A percentile compares a stretch with the other conserved stretches of the same genome.
phyloP scores from a whole-genome alignment of 2,329 filamentous ascomycete species.

The Coniosporium uncinatum region DNA sequence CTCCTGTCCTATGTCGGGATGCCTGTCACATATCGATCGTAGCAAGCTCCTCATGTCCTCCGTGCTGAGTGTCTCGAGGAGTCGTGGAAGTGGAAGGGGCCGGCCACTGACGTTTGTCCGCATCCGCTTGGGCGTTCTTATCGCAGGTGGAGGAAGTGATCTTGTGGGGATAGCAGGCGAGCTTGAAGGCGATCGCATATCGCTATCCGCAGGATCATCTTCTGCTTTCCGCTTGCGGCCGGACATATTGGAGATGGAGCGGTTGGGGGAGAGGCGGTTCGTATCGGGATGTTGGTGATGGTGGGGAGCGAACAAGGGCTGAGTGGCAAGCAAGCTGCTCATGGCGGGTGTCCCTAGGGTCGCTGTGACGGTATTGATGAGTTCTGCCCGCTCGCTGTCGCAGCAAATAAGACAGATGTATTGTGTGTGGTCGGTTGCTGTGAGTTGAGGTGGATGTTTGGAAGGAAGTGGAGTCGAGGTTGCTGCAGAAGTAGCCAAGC shows the following conservation, averaged over 20 bases:
- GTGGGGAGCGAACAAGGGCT: conserved; percentile 54
- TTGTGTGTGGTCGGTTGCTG: no score
- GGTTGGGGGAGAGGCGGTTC: conserved; percentile 49
- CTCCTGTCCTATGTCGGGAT: conserved; percentile 81
- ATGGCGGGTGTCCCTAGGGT: conserved; percentile 32
- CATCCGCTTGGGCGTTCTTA: conserved; percentile 51
- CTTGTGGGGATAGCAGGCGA: conserved; percentile 73
- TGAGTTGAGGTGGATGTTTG: no score
- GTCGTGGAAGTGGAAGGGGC: conserved; percentile 61
- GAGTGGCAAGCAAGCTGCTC: conserved; percentile 54
- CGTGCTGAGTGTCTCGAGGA: conserved; percentile 91
- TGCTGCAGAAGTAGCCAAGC: no score
- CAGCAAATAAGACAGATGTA: no score
- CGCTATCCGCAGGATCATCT: conserved; percentile 52
- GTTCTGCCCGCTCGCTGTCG: no score
- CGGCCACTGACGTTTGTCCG: conserved; percentile 65
- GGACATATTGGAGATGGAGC: conserved; percentile 46
- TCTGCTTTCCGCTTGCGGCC: conserved; percentile 85
- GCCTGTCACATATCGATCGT: conserved; percentile 86
- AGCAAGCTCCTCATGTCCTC: conserved; percentile 80
- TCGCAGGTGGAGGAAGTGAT: conserved; percentile 46
- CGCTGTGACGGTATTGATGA: no score
- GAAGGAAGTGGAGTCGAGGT: no score
- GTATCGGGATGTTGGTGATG: conserved; percentile 49
- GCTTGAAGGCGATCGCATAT: conserved; percentile 77